Base-by-base conservation (phyloP, 2,329 filamentous ascomycete species). In the Aspergillus jensenii region DNA sequence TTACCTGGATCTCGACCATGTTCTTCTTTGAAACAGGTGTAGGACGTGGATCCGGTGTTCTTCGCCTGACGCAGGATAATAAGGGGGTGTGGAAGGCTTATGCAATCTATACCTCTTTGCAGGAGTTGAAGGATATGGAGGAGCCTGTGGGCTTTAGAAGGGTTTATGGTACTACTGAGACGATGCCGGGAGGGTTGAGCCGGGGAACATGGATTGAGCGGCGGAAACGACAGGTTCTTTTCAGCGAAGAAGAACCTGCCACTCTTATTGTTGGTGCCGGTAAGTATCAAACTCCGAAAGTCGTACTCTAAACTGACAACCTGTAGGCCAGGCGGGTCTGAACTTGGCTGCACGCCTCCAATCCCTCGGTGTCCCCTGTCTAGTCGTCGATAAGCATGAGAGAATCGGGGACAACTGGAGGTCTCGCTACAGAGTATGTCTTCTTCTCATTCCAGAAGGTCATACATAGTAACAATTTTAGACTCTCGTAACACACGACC, bases 341-440 rank as follows among this genome's bases (percentile, higher is more conserved):
- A 77, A 74, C 31, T 65, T 76, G 47, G 77, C 70, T 23, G 77
- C 77, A 35, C 72, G 77, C 11, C 67, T 79, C 2, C 70, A 78
- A 53, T 72, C 71, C 3, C 65, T 79, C 12, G 73, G 74, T 4
- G 55, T 80, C 0, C 70, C 73, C 5, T 70, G 67, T 50, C 66
- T 82, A 17, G 69, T 82, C 31, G 65, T 82, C 14, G 81, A 83
- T 51, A 74, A 74, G 52, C 76, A 78, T 40, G 68, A 74, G 15
- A 68, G 76, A 0, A 69, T 82, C 9, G 80, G 80, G 4, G 80
- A 82, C 59, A 81, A 79, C 50, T 83, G 81, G 81, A 68, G 78
- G 3, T 73, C 77, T 15, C 74, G 81, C n/a, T 83, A 83, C 59
- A 71, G 76, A 23, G 73, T 75, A 51, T 53, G 61, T 58, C 25